Evolutionary conservation across 192 early-diverging fungal genomes (phyloP), one percentile per base, ranked within the genome.

Genomic region (Phycomyces nitens): DNA sequence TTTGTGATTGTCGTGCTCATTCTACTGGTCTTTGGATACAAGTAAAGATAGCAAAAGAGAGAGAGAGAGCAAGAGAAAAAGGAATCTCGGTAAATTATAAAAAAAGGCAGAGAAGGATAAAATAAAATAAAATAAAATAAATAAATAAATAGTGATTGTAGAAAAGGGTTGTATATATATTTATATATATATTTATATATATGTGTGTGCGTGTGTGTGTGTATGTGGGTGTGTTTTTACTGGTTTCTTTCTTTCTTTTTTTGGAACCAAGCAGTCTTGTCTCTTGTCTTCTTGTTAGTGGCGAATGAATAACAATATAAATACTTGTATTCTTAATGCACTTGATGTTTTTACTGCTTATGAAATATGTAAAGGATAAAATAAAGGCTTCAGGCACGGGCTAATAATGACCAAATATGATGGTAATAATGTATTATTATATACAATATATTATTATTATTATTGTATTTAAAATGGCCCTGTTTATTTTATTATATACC

Each of bases 121-220:
- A 20, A 18, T 58, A 39, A 58, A 58, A 41, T 18, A 12, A 57
- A 20, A 21, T 3, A 34, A 22, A 20, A 18, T 58, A 39, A 58
- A 58, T 20, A 14, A 12, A 58, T 42, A 42, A 23, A 41, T 24
- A 59, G 26, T n/a, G 41, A 59, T 16, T 23, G 14, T 27, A 53
- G 27, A 54, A 59, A 43, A 59, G 11, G 44, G 44, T 44, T 42
- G 43, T n/a, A n/a, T n/a, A n/a, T n/a, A n/a, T n/a, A n/a, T n/a
- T n/a, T n/a, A n/a, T n/a, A n/a, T 41, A 58, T 18, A 58, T n/a
- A n/a, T n/a, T n/a, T n/a, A n/a, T n/a, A n/a, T n/a, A n/a, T n/a
- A 44, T 44, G 18, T 12, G n/a, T 26, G 27, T 56, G n/a, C 27
- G 27, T 38, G 27, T 14, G 16, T 56, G 55, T n/a, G n/a, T 0